Evolutionary conservation across 2,329 filamentous ascomycete species (phyloP), one percentile per base, ranked within the genome.

Genomic region (Berkeleyomyces basicola): DNA sequence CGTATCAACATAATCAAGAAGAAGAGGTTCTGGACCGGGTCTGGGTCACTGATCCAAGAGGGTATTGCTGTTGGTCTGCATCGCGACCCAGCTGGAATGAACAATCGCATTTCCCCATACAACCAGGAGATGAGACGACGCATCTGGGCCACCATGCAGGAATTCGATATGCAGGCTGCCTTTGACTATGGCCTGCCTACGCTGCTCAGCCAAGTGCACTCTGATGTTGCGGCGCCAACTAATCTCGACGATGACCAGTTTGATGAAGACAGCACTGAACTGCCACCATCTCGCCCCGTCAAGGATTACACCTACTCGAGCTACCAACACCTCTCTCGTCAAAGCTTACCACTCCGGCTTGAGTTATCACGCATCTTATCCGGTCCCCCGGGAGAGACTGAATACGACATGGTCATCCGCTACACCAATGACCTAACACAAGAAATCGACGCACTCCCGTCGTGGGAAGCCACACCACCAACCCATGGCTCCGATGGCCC

Each of bases 1-100:
- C 75, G 79, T 39, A 78, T 83, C 66, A 84, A 84, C 70, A 80
- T 78, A 1, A 78, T 84, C 66, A 82, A 83, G 74, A 84, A 84
- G 76, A 84, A 84, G 75, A 75, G 80, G 10, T 83, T 82, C 70
- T 84, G 81, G 81, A 81, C 79, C 14, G 75, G 76, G 46, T 75
- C 81, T 0, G 80, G 81, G 0, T 74, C 77, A 4, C 73, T 84
- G 63, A 77, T 82, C 11, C 79, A 81, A 58, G 79, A 83, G 60
- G 80, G 78, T 62, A 78, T 84, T 63, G 77, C 78, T 1, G 77
- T 83, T 39, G 81, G 81, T 14, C 73, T 84, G 57, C 82, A 84
- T 67, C 78, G 79, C 16, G 82, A 84, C 68, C 80, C 81, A 2
- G 78, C 78, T 67, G 75, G 78, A 64, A 79, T 82, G 72, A 74